Evolutionary conservation across 2,329 filamentous ascomycete genomes (phyloP), one percentile per base, ranked within the genome.

Genomic region (Chalaropsis thielavioides): DNA sequence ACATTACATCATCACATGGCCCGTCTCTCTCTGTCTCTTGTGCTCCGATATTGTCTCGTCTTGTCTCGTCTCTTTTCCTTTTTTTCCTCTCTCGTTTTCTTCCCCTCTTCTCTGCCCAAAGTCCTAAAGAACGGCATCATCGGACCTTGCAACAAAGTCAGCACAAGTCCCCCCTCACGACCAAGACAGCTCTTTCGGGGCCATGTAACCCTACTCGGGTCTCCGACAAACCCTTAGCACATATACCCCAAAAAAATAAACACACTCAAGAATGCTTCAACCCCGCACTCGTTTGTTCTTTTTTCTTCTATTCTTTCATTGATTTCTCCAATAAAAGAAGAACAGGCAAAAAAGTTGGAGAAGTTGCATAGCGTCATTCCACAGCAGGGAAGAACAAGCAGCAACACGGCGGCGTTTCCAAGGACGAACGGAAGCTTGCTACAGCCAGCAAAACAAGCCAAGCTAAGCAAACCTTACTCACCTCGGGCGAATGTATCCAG

Each of bases 361-460:
- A 51, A 51, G 11, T 51, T 6, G 3, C 46, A 24, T 22, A 51
- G 11, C 24, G 24, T 7, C 22, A 51, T 27, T 27, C 10, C 6
- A 10, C 46, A 27, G 19, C 7, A 27, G 4, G 22, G 24, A 51
- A 27, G 24, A 46, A 46, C 17, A 22, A 22, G 22, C 19, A n/a
- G n/a, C n/a, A n/a, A n/a, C n/a, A n/a, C n/a, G n/a, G n/a, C n/a
- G n/a, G n/a, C n/a, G n/a, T n/a, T n/a, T n/a, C 22, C 19, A 51
- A 58, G 54, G 54, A 58, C 54, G 54, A 58, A 35, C 54, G 54
- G 54, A 58, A 58, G 54, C 43, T n/a, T 17, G 43, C 43, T 15
- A 46, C 6, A 38, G 35, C 10, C 35, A 38, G 10, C 35, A 38
- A 38, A 35, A 7, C 7, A 3, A 38, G 46, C 46, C 15, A 27